Conservation (phyloP, 2,329 filamentous ascomycete species). For the Penicillium sp. region DNA sequence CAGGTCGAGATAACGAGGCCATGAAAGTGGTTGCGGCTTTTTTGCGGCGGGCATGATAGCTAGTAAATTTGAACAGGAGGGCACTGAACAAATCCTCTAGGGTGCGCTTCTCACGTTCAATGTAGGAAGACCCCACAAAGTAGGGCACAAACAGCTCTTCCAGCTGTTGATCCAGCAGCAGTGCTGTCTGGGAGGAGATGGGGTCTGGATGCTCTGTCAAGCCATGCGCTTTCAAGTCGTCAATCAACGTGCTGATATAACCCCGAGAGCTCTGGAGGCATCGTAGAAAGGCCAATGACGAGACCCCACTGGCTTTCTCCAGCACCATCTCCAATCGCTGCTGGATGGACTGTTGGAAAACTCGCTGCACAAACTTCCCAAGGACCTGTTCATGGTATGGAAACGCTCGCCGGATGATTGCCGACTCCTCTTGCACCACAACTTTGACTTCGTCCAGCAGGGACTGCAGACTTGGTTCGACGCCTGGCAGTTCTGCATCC, state of each 20-base stretch:
- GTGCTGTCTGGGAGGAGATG: constrained; percentile 78
- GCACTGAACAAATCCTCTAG: constrained; percentile 84
- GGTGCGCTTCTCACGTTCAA: constrained; percentile 63
- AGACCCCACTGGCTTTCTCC: constrained; percentile 89
- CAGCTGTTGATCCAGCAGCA: constrained; percentile 64
- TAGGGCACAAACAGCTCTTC: constrained; percentile 66
- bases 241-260: constrained; percentile 82
- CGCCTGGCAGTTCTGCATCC: constrained; percentile 82
- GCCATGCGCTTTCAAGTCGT: constrained; percentile 91
- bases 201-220: constrained; percentile 93
- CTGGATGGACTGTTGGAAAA: constrained; percentile 98
- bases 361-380: constrained; percentile 85
- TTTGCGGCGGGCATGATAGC: constrained; percentile 78
- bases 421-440: constrained; percentile 94
- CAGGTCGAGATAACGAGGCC: constrained; percentile 83
- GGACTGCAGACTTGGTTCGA: constrained; percentile 88
- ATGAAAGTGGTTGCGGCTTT: constrained; percentile 91
- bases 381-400: constrained; percentile 94
- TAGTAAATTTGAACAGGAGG: constrained; percentile 89
- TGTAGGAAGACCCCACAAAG: constrained; percentile 63
- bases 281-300: constrained; percentile 84
- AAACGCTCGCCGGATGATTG: constrained; percentile 94
- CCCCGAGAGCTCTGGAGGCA: constrained; percentile 85
- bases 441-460: constrained; percentile 91
- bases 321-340: constrained; percentile 92